phyloP scores from a whole-genome alignment of 306 rosid genomes.

The Luffa acutangula region DNA sequence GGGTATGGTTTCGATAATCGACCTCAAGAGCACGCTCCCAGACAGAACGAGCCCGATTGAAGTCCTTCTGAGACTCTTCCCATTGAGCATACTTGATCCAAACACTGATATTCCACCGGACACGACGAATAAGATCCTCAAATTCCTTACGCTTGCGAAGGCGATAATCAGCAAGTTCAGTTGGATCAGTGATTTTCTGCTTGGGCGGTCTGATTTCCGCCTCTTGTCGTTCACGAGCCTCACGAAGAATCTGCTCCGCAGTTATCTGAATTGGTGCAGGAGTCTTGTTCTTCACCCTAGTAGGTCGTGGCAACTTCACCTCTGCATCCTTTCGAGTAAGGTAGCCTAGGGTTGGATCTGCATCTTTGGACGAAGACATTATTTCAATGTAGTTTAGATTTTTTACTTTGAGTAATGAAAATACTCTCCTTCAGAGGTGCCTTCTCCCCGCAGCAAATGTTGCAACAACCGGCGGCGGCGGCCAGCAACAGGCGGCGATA shows the following conservation, averaged over 20 bases:
- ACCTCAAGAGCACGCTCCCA: constrained; percentile 90
- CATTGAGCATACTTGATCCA: constrained; percentile 88
- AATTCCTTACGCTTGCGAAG: constrained; percentile 81
- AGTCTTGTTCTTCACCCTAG: constrained; percentile 84
- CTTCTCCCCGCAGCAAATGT: not conserved
- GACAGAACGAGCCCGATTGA: constrained; percentile 77
- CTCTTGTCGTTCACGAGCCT: constrained; percentile 91
- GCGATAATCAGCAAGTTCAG: constrained; percentile 80
- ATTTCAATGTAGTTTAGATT: not conserved
- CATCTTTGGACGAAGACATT: constrained; percentile 65
- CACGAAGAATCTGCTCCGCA: constrained; percentile 91
- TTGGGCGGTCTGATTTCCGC: constrained; percentile 89
- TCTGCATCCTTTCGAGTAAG: constrained; percentile 84
- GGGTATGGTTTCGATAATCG: constrained; percentile 72
- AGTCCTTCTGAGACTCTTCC: constrained; percentile 87
- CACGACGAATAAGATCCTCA: constrained; percentile 76
- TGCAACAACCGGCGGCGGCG: not conserved
- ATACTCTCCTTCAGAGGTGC: not conserved
- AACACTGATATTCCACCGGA: constrained; percentile 69
- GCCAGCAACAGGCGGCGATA: not conserved
- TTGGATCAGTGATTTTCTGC: constrained; percentile 70
- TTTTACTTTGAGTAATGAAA: not conserved
- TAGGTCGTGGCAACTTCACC: constrained; percentile 90
- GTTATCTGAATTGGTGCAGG: constrained; percentile 82
- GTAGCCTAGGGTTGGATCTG: constrained; percentile 71